These are phyloP conservation scores for Salix koriyanagi DNA, from an alignment of 345 rosid species.

Conservation along the genomic window DNA sequence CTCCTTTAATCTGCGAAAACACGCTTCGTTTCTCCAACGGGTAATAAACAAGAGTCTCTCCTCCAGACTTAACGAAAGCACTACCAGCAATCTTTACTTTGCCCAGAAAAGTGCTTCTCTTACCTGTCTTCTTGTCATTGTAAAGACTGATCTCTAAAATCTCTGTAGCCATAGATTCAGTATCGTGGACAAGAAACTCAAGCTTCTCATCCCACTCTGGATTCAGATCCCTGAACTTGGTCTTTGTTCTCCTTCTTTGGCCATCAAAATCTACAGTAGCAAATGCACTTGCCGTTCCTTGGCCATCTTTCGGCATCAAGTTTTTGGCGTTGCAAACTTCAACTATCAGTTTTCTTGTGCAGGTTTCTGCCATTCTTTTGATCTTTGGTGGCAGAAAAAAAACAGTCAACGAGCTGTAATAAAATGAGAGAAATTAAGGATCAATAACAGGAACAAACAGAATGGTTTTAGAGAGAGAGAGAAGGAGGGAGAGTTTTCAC, in stretches of 20 bases:
- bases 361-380: conserved; percentile 47
- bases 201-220: conserved; percentile 88
- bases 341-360: conserved; percentile 59
- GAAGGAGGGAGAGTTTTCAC: background rate
- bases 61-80: conserved; percentile 49
- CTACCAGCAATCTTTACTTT: conserved; percentile 68
- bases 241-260: conserved; percentile 73
- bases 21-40: conserved; percentile 90
- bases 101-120: conserved; percentile 65
- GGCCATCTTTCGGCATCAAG: conserved; percentile 89
- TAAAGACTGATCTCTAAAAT: conserved; percentile 72
- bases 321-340: conserved; percentile 80
- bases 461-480: conserved; percentile 3
- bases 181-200: conserved; percentile 68
- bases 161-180: conserved; percentile 52
- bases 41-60: conserved; percentile 63
- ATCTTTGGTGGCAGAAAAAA: background rate
- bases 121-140: conserved; percentile 70
- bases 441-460: background rate
- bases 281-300: conserved; percentile 87
- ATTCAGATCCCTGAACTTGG: conserved; percentile 74
- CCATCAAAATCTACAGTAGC: conserved; percentile 79
- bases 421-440: background rate
- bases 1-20: conserved; percentile 81
- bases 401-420: background rate